Evolutionary conservation across 1,284 basidiomycete genomes (phyloP).

Genomic region (Cutaneotrichosporon sp.): DNA sequence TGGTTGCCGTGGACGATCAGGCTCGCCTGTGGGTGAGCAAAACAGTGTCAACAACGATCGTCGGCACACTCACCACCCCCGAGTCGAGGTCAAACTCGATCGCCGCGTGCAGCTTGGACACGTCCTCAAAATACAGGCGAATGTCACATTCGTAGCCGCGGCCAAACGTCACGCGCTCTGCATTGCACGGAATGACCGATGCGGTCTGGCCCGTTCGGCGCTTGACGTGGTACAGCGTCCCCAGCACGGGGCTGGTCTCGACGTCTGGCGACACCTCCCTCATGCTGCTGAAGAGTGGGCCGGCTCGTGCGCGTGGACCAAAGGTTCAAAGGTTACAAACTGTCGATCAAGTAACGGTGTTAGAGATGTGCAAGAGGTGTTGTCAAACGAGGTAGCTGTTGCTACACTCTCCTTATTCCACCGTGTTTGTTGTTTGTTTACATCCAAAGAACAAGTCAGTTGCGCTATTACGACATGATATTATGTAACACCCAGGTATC

Average conservation of each 20-base stretch:
- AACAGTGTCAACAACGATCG: not conserved
- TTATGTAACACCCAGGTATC: too few relatives aligned
- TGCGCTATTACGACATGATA: too few relatives aligned
- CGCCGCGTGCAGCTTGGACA: conserved; percentile 44
- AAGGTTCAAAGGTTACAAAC: too few relatives aligned
- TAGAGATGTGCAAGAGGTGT: too few relatives aligned
- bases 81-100: conserved; percentile 40
- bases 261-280: conserved; percentile 6
- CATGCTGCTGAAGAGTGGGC: too few relatives aligned
- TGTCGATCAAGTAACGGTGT: too few relatives aligned
- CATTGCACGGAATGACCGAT: conserved; percentile 33
- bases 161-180: conserved; percentile 36
- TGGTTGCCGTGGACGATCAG: conserved; percentile 37
- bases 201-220: conserved; percentile 29
- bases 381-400: too few relatives aligned
- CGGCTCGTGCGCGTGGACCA: too few relatives aligned
- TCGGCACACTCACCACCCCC: conserved; percentile 34
- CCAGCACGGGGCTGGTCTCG: conserved; percentile 16
- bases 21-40: conserved; percentile 25
- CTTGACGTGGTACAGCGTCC: conserved; percentile 29
- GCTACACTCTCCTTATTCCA: too few relatives aligned
- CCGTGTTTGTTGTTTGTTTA: too few relatives aligned
- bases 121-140: conserved; percentile 43
- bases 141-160: conserved; percentile 42
- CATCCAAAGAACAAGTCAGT: too few relatives aligned